Evolutionary conservation across 352 stramenopile genomes (phyloP), one percentile per base, ranked within the genome.

Genomic region (Globisporangium yorkense): DNA sequence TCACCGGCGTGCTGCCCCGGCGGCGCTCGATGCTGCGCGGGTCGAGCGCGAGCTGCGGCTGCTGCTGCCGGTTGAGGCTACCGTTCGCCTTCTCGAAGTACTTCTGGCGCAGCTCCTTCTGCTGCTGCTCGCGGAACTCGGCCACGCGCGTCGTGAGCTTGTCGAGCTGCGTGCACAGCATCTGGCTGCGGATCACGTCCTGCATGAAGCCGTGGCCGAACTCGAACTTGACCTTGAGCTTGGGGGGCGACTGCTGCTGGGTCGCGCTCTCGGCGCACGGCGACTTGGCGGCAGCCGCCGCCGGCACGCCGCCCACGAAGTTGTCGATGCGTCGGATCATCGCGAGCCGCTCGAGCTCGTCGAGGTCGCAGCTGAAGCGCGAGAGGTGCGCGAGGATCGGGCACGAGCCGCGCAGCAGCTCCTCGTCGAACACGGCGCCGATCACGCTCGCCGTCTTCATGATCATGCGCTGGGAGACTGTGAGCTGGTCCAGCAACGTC

Each of bases 391-490:
- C 80, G 45, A 77, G 72, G 57, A 95, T 93, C 3, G 81, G 85
- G 31, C 80, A 88, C 44, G 84, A 68, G 12, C 66, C 75, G 13
- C 80, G 77, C 20, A 95, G 67, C 12, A 83, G 67, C 39, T 92
- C 80, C 46, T 86, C 71, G 51, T 95, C 85, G 66, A 95, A 95
- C 7, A 74, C 61, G 5, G 77, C 66, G 7, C 81, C 85, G 31
- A 95, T 87, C 21, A 88, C 77, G 50, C 83, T 95, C 8, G 85
- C 85, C 12, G 85, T 95, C 61, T 95, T 95, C 74, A 95, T 82
- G 15, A 95, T 68, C 80, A 93, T 92, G 31, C 78, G 75, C 60
- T 95, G 85, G 7, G 81, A 92, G 1, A 92, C 78, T 1, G 80
- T 89, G 20, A 95, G 69, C 51, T 92, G 81, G 45, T 95, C 85